Conservation (phyloP, 192 early-diverging fungal species). For the Coemansia sp. region DNA sequence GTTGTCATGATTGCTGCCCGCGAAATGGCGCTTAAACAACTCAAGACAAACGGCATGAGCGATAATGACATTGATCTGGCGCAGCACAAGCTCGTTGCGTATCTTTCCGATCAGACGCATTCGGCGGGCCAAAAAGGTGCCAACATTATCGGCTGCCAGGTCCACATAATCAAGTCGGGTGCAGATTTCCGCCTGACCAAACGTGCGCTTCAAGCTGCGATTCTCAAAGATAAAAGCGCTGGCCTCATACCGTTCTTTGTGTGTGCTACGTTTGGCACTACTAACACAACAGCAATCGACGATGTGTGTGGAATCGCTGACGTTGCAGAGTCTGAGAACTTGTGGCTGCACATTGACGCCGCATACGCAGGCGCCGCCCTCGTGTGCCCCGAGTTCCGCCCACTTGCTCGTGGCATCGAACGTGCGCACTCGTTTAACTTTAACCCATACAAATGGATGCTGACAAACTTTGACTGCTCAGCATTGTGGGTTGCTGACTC, state of each 20-base stretch:
- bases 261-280: slow-evolving; percentile 67
- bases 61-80: slow-evolving; percentile 29
- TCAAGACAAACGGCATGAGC: slow-evolving; percentile 17
- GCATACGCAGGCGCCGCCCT: slow-evolving; percentile 64
- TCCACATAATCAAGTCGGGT: slow-evolving; percentile 44
- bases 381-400: slow-evolving; percentile 60
- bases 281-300: slow-evolving; percentile 59
- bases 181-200: slow-evolving; percentile 38
- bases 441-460: slow-evolving; percentile 67
- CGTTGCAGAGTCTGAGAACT: slow-evolving; percentile 35
- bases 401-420: slow-evolving; percentile 50
- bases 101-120: slow-evolving; percentile 65
- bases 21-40: slow-evolving; percentile 46
- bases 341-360: slow-evolving; percentile 70
- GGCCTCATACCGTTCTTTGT: slow-evolving; percentile 66
- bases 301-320: slow-evolving; percentile 57
- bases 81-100: slow-evolving; percentile 55
- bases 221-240: slow-evolving; percentile 49
- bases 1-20: slow-evolving; percentile 62
- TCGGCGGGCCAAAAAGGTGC: slow-evolving; percentile 59
- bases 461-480: slow-evolving; percentile 68
- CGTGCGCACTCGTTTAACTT: slow-evolving; percentile 62
- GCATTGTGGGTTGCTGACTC: slow-evolving; percentile 59
- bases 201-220: slow-evolving; percentile 41
- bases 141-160: slow-evolving; percentile 37